Evolutionary conservation across 352 stramenopile species (phyloP), one percentile per base, ranked within the genome.

Genomic region (Phytophthora cryptogea): DNA sequence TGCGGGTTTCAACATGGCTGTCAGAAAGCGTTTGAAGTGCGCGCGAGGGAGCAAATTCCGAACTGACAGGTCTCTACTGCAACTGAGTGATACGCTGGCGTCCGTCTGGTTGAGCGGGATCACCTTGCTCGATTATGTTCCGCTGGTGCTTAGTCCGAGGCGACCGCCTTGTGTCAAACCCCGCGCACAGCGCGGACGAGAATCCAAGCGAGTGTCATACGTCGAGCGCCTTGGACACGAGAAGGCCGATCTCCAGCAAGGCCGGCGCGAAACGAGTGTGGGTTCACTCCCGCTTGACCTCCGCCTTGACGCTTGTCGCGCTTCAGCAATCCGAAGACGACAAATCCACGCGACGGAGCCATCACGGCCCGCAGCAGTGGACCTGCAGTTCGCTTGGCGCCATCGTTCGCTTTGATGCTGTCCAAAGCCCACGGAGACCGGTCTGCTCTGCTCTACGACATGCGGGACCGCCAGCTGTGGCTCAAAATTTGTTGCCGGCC

Each of bases 81-180:
- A 54, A 66, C 11, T n/a, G 27, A 28, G 27, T 32, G 35, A 39
- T 42, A 45, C 26, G 16, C 28, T n/a, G 32, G 13, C 33, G 26
- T 55, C 46, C 36, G 33, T 49, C 57, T 54, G 43, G 26, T 17
- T 49, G 42, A 41, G 20, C 20, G 20, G 20, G 20, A 30, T 16
- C 10, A 17, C n/a, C 36, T 23, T 20, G 28, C 13, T 27, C 26
- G 52, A 63, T 57, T 61, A 66, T 55, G 42, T 43, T 20, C 10
- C 8, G 35, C 10, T 43, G 33, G 31, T 54, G 62, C 47, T 66
- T 70, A 66, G 62, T 70, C 48, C 23, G 45, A 2, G 1, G 2
- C 20, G 20, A 23, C 20, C 20, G 28, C 43, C 53, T 58, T 66
- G 62, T 70, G 62, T 70, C 62, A 54, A 61, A 66, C 62, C 27